Percentiles rank a stretch among this genome's conserved stretches.
phyloP scores from a whole-genome alignment of 768 basidiomycete genomes.

The Auricularia auricula-judae region DNA sequence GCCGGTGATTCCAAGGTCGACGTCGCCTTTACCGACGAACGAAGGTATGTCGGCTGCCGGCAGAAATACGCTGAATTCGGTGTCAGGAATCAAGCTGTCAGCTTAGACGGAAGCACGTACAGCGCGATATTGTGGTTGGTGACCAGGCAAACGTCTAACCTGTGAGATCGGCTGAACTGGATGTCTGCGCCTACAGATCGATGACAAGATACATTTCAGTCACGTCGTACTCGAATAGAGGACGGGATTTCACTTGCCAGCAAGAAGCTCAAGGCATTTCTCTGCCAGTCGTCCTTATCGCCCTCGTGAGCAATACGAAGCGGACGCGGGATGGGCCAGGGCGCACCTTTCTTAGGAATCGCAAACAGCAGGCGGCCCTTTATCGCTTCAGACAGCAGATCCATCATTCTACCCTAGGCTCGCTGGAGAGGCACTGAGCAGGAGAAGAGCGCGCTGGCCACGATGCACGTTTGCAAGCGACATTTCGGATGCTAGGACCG shows the following conservation, averaged over 20 bases:
- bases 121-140: slow-evolving; percentile 89
- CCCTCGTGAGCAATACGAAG: neutral
- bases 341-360: slow-evolving; percentile 89
- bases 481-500: neutral
- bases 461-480: neutral
- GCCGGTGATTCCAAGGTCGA: slow-evolving; percentile 95
- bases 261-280: slow-evolving; percentile 74
- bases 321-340: slow-evolving; percentile 1
- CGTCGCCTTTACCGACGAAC: slow-evolving; percentile 95
- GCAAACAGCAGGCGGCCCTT: slow-evolving; percentile 85
- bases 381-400: slow-evolving; percentile 61
- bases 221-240: neutral
- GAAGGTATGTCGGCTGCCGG: slow-evolving; percentile 96
- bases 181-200: slow-evolving; percentile 73
- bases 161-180: slow-evolving; percentile 76
- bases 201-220: neutral
- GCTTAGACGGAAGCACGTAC: slow-evolving; percentile 34
- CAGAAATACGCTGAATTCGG: slow-evolving; percentile 68
- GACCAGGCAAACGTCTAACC: slow-evolving; percentile 89
- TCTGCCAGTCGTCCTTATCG: slow-evolving; percentile 73
- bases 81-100: neutral
- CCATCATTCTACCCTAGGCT: slow-evolving; percentile 15
- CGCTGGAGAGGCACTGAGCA: neutral
- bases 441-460: neutral
- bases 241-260: slow-evolving; percentile 40